Evolutionary conservation across 2,329 filamentous ascomycete genomes (phyloP), one percentile per base, ranked within the genome.

Genomic region (Ophiostoma fasciatum): DNA sequence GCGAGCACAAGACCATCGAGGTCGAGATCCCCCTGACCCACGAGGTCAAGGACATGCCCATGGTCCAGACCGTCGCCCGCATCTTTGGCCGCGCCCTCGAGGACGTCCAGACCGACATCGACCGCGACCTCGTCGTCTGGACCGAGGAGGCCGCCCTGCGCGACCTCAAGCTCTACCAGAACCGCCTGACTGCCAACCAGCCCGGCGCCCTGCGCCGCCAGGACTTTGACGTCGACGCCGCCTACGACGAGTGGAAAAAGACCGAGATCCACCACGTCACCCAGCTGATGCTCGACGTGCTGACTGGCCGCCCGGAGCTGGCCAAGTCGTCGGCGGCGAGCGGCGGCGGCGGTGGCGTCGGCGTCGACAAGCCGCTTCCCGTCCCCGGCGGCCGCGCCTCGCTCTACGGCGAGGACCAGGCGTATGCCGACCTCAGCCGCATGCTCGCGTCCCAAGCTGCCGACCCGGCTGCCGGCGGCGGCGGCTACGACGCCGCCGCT

Each of bases 21-120:
- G 81, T 88, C 17, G 68, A 82, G 38, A 73, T 85, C 3, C 85
- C 88, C 10, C 63, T 92, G 39, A 90, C 76, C 51, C 83, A 94
- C 56, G 83, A 94, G 56, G 79, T 96, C 52, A 94, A 90, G 58
- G 90, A 98, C 53, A 98, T 98, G 90, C 78, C 78, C 26, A 71
- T 94, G 59, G 90, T 94, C 20, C 79, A 90, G 53, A 72, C 79
- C 25, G 87, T 98, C 19, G 82, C 80, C 34, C 78, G 71, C 48
- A 82, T 94, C 44, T 98, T 96, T 57, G 81, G 80, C 30, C 67
- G 88, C 40, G 75, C 76, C 29, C 74, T 80, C 45, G 74, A 77
- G 2, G 77, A 90, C 46, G 78, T 87, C 6, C 90, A 98, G 59
- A 71, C 72, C 29, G 87, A 94, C 49, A 82, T 98, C 51, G 81